These are phyloP conservation scores for Yamadazyma epiphylla DNA, from an alignment of 1,139 yeast species.

Conservation along the genomic window DNA sequence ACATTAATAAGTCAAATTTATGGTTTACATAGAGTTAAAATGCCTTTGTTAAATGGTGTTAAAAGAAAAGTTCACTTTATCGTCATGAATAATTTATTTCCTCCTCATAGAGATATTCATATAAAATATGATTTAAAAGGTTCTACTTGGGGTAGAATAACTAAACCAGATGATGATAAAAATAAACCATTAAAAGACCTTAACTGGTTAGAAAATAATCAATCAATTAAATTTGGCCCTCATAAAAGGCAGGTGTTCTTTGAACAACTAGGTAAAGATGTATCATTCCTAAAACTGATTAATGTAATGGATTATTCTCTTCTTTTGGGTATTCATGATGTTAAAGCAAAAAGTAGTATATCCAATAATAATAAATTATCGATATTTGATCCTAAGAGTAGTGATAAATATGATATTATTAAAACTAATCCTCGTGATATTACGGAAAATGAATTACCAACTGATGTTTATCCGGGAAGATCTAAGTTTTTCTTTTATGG, in stretches of 20 bases:
- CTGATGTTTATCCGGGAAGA: conserved; percentile 46
- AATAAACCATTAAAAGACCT: conserved; percentile 65
- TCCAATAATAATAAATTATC: conserved; percentile 35
- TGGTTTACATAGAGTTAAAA: conserved; percentile 90
- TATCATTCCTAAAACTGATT: conserved; percentile 60
- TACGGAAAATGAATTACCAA: conserved; percentile 43
- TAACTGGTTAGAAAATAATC: conserved; percentile 74
- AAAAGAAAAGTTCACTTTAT: conserved; percentile 81
- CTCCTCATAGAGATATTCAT: conserved; percentile 89
- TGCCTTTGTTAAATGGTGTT: conserved; percentile 60
- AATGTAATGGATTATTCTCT: conserved; percentile 96
- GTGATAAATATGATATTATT: conserved; percentile 37
- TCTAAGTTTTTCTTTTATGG: conserved; percentile 62
- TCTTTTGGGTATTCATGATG: conserved; percentile 82
- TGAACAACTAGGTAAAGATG: conserved; percentile 73
- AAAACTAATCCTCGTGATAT: conserved; percentile 47
- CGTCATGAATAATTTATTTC: conserved; percentile 96
- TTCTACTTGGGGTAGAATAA: conserved; percentile 79
- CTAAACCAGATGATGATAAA: conserved; percentile 34
- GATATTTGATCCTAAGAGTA: conserved; percentile 46
- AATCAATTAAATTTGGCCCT: conserved; percentile 70
- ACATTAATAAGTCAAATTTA: conserved; percentile 91
- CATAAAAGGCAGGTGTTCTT: conserved; percentile 55
- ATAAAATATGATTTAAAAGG: conserved; percentile 90
- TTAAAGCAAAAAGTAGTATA: conserved; percentile 47